Conservation (phyloP, 2,329 filamentous ascomycete genomes). For the Fonsecaea multimorphosa region DNA sequence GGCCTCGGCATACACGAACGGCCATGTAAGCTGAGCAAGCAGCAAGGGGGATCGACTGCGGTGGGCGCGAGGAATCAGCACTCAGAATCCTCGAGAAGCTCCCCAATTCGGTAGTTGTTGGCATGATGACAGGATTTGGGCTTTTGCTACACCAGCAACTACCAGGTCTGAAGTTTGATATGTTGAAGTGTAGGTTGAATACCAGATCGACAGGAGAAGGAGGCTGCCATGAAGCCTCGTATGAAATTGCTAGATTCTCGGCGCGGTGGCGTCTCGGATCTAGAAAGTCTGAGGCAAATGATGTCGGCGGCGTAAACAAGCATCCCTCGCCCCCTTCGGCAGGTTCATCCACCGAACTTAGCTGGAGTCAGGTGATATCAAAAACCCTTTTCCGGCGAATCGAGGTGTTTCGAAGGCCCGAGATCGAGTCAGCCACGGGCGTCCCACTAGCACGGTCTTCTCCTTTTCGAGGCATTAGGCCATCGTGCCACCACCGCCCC, state of each 20-base stretch:
- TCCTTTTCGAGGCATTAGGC: conserved; percentile 3
- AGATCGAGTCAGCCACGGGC: neutral
- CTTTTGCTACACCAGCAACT: neutral
- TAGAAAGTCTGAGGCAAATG: neutral
- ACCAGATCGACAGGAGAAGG: neutral
- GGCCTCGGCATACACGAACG: conserved; percentile 9
- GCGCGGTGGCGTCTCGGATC: conserved; percentile 9
- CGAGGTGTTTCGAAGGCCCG: conserved; percentile 2
- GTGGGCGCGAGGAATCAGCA: conserved; percentile 1
- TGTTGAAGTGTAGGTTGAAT: neutral
- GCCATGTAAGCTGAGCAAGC: conserved; percentile 18
- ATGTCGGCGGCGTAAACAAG: conserved; percentile 17
- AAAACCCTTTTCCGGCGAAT: neutral
- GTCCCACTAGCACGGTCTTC: neutral
- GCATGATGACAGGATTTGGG: neutral
- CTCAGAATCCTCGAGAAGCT: conserved; percentile 3
- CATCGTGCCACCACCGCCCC: neutral
- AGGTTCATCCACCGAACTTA: conserved; percentile 5
- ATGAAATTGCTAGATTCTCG: neutral
- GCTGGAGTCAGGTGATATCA: conserved; percentile 10
- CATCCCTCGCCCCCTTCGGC: neutral
- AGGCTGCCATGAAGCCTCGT: conserved; percentile 14
- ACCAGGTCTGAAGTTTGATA: neutral
- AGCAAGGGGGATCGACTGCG: neutral
- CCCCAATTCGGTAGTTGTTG: conserved; percentile 6